phyloP scores from a whole-genome alignment of 2,329 filamentous ascomycete species.

The Xylariaceae sp. region DNA sequence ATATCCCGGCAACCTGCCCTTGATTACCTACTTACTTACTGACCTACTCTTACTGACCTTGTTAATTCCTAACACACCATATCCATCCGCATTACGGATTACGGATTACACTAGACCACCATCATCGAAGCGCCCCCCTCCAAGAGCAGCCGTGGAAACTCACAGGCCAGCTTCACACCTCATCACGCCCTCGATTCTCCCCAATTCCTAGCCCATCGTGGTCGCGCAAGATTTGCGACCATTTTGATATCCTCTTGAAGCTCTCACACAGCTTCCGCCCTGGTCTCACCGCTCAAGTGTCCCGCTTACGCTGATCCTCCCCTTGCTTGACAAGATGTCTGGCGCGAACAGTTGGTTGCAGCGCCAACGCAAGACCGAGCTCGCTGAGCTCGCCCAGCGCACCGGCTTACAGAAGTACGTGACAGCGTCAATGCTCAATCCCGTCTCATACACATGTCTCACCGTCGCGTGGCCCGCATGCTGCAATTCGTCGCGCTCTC shows the following conservation, averaged over 20 bases:
- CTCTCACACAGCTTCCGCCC: slow-evolving; percentile 3
- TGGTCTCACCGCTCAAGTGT: slow-evolving; percentile 17
- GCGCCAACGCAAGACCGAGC: slow-evolving; percentile 75
- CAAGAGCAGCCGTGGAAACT: too few relatives aligned
- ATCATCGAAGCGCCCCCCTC: too few relatives aligned
- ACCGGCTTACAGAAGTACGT: slow-evolving; percentile 70
- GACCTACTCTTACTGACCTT: slow-evolving; percentile 1
- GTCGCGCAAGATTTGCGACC: slow-evolving; percentile 34
- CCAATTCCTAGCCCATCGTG: slow-evolving; percentile 26
- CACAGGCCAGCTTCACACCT: not conserved
- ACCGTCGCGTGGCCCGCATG: not conserved
- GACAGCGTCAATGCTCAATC: slow-evolving; percentile 10
- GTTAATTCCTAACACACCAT: not conserved
- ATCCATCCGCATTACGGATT: not conserved
- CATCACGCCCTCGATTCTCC: slow-evolving; percentile 6
- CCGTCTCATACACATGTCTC: not conserved
- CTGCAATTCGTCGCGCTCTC: not conserved
- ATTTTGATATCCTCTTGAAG: slow-evolving; percentile 23
- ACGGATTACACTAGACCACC: slow-evolving; percentile 23
- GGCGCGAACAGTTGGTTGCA: slow-evolving; percentile 66
- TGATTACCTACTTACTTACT: not conserved
- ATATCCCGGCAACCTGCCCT: not conserved
- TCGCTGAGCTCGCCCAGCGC: slow-evolving; percentile 66
- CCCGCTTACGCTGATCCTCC: not conserved
- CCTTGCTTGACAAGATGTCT: slow-evolving; percentile 49